Evolutionary conservation across 75 land plant genomes (phyloP).

Genomic region (Pinus tabuliformis): DNA sequence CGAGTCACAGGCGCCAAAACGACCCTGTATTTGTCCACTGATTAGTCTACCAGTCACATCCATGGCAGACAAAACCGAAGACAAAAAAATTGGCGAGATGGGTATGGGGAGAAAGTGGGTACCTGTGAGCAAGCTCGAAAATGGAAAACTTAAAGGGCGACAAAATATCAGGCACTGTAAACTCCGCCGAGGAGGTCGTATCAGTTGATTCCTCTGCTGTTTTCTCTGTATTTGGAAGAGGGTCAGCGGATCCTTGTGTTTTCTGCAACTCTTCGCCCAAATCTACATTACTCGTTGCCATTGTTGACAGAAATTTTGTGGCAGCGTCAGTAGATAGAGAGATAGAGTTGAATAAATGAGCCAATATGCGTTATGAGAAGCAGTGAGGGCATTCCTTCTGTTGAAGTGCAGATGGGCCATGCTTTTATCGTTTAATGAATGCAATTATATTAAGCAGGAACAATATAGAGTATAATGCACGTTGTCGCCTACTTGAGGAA

Average conservation of each 20-base stretch:
- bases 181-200: background rate
- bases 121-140: conserved; percentile 14
- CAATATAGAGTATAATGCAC: no score
- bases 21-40: conserved; percentile 13
- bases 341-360: no score
- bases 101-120: background rate
- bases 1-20: conserved; percentile 34
- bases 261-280: no score
- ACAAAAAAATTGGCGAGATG: background rate
- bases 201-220: background rate
- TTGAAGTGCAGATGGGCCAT: no score
- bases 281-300: background rate
- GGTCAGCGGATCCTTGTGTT: background rate
- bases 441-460: no score
- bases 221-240: background rate
- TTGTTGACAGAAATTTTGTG: background rate
- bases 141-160: background rate
- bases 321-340: no score
- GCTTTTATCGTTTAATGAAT: no score
- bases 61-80: background rate
- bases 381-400: no score
- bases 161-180: background rate
- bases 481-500: no score
- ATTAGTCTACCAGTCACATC: background rate
- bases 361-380: no score